Evolutionary conservation across 1,139 yeast genomes (phyloP).

Genomic region (Saccharomyces hybrid): DNA sequence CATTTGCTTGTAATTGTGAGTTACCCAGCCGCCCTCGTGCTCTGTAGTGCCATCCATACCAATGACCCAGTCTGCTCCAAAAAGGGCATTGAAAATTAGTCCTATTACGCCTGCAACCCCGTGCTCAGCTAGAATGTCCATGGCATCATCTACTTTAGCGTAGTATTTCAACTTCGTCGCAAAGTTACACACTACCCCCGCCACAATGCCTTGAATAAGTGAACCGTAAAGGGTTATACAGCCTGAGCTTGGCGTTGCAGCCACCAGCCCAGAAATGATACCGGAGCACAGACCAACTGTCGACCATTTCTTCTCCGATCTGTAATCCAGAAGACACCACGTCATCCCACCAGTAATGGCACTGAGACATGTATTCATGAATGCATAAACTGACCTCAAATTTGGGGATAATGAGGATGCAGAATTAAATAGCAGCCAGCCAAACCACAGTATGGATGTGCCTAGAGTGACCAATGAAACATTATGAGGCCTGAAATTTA

Average conservation of each 20-base stretch:
- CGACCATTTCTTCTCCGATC: conserved; percentile 85
- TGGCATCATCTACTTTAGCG: conserved; percentile 77
- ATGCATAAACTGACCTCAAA: conserved; percentile 48
- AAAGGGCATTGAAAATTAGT: conserved; percentile 74
- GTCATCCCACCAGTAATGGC: conserved; percentile 89
- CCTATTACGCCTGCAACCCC: conserved; percentile 94
- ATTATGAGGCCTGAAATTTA: conserved; percentile 91
- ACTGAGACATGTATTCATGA: conserved; percentile 83
- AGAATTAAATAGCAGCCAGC: conserved; percentile 88
- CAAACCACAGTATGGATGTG: conserved; percentile 61
- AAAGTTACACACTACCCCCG: conserved; percentile 84
- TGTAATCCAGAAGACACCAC: conserved; percentile 86
- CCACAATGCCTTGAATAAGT: conserved; percentile 67
- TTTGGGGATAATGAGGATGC: conserved; percentile 63
- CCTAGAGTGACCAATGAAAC: conserved; percentile 81
- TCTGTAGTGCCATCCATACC: conserved; percentile 81
- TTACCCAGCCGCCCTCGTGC: conserved; percentile 87
- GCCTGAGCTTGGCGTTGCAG: conserved; percentile 94
- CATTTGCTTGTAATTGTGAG: conserved; percentile 84
- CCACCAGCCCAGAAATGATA: conserved; percentile 87
- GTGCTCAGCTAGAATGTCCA: conserved; percentile 96
- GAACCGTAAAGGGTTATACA: conserved; percentile 89
- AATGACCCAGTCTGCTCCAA: conserved; percentile 79
- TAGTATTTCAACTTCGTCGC: conserved; percentile 81
- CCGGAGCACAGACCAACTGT: conserved; percentile 96